These are phyloP conservation scores for Rhodotorula glutinis DNA, from an alignment of 1,284 basidiomycete species.

Conservation along the genomic window DNA sequence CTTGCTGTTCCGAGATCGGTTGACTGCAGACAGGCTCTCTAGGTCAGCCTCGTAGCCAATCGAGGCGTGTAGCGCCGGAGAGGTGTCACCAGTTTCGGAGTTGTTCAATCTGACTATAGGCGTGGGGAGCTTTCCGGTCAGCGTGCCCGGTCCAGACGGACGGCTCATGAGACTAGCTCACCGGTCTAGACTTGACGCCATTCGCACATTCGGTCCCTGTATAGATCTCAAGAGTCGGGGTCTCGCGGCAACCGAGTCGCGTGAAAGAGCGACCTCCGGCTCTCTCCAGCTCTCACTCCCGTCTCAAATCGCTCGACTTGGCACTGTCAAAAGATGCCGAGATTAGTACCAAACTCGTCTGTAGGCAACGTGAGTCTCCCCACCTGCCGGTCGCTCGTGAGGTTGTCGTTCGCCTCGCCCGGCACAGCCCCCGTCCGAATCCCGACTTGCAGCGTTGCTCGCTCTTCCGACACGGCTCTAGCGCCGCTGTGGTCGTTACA, in stretches of 20 bases:
- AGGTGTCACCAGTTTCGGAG: slow-evolving; percentile 64
- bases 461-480: too few relatives aligned
- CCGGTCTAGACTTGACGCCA: slow-evolving; percentile 37
- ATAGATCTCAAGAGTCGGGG: too few relatives aligned
- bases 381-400: not conserved
- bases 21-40: slow-evolving; percentile 51
- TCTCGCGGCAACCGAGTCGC: too few relatives aligned
- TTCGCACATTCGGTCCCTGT: not conserved
- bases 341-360: slow-evolving; percentile 13
- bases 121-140: too few relatives aligned
- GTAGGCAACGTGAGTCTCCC: slow-evolving; percentile 29
- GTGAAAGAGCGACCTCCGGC: too few relatives aligned
- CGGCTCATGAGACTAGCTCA: not conserved
- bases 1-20: slow-evolving; percentile 86
- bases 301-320: too few relatives aligned
- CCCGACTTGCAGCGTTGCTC: too few relatives aligned
- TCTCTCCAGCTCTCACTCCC: too few relatives aligned
- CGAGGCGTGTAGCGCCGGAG: not conserved
- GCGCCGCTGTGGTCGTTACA: too few relatives aligned
- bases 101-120: slow-evolving; percentile 57
- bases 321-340: too few relatives aligned
- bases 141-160: too few relatives aligned
- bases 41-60: not conserved
- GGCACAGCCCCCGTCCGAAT: too few relatives aligned
- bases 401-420: not conserved